A percentile compares a stretch with the other conserved stretches of the same genome.
Evolutionary conservation across 257 asterid species (phyloP).

Genomic region (Solanum sejunctum): DNA sequence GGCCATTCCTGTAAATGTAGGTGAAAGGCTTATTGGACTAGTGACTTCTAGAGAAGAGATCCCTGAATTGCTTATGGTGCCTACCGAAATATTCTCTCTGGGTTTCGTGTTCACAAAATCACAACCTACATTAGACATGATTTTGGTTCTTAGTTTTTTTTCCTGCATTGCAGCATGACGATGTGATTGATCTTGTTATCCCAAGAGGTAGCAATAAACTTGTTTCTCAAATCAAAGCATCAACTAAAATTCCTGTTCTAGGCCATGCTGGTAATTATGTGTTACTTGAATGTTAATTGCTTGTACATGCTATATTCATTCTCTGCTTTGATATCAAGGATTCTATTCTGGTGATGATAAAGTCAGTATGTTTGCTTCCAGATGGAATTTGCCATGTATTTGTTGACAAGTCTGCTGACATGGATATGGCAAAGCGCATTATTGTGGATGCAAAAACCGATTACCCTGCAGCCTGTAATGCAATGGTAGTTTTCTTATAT

Average conservation of each 20-base stretch:
- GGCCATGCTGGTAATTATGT: conserved; percentile 64
- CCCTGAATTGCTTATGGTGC: conserved; percentile 72
- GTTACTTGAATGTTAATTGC: not conserved
- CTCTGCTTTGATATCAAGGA: not conserved
- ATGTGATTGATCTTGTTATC: conserved; percentile 81
- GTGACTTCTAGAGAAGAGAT: conserved; percentile 75
- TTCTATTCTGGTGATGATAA: not conserved
- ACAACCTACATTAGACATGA: not conserved
- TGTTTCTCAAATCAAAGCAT: conserved; percentile 62
- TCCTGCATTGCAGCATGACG: conserved; percentile 42
- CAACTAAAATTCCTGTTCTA: conserved; percentile 82
- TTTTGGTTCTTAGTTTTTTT: not conserved
- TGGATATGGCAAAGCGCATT: conserved; percentile 58
- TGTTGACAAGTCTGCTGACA: conserved; percentile 58
- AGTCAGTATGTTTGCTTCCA: conserved; percentile 9
- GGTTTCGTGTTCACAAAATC: not conserved
- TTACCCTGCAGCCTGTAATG: conserved; percentile 84
- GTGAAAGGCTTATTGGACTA: conserved; percentile 63
- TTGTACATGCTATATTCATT: not conserved
- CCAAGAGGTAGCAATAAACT: conserved; percentile 91
- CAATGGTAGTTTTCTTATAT: conserved; percentile 39
- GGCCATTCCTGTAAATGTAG: conserved; percentile 55
- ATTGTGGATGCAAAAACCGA: conserved; percentile 65
- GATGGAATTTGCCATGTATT: conserved; percentile 87
- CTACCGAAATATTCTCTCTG: not conserved